Base-by-base conservation (phyloP, 23 red algal species). In the Gracilaria domingensis region DNA sequence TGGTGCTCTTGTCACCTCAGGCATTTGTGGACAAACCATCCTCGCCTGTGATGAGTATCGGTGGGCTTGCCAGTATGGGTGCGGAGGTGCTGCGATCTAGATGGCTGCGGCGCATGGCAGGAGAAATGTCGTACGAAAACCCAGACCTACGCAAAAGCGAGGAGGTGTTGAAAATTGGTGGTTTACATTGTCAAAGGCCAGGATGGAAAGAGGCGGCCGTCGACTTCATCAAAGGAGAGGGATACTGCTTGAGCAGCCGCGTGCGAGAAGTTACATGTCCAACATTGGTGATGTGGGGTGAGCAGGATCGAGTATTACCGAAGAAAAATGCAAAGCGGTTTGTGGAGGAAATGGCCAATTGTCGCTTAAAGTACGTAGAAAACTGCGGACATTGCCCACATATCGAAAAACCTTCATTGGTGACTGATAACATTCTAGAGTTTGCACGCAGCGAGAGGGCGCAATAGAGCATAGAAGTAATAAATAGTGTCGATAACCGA, bases 171-270 rank as follows among this genome's bases (percentile, higher is more conserved):
- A 75, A 73, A 74, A 87, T 96, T 75, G 88, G 95, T 50, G 82
- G 88, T 45, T 69, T 96, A 51, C 95, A 92, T 83, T 88, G 82
- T 50, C 82, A 76, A 26, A 81, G 48, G 64, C 29, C 45, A 35
- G 88, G 95, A n/a, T 96, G 95, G 95, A 81, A 79, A 17, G 95
- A 92, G 38, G 88, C 95, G 40, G 76, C 88, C 42, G 71, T 92
- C 23, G 70, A 80, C 45, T 96, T 96, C 51, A 87, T 96, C 16
- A 62, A 72, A 17, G 87, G 83, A 8, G 89, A 86, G 16, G 95
- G 95, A 21, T 96, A 93, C 70, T 87, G 88, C 50, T 20, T 96
- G n/a, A 88, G 88, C 38, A 74, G 54, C 30, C 69, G 71, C 16
- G 70, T 96, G 26, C 34, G 47, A 23, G 36, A 93, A 29, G 50